These are phyloP conservation scores for Tylopilus balloui DNA, from an alignment of 768 basidiomycete species.

Conservation along the genomic window DNA sequence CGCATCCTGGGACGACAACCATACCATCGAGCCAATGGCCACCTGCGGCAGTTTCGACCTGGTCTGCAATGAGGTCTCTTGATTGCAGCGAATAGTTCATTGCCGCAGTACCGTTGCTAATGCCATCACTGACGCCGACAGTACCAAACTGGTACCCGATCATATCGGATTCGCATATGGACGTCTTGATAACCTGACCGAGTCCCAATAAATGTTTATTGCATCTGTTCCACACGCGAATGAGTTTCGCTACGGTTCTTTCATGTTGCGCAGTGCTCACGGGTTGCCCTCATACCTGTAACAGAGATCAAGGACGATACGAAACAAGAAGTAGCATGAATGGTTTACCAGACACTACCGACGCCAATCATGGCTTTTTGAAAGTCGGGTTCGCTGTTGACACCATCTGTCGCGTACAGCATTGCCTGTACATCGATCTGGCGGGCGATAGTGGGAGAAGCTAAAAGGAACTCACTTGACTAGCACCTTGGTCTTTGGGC, in stretches of 20 bases:
- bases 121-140: slow-evolving; percentile 96
- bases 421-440: slow-evolving; percentile 62
- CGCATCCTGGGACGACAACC: slow-evolving; percentile 95
- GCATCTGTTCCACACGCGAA: slow-evolving; percentile 53
- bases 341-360: slow-evolving; percentile 86
- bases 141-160: slow-evolving; percentile 98
- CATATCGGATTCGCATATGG: slow-evolving; percentile 61
- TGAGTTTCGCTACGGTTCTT: background rate
- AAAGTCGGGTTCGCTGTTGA: slow-evolving; percentile 77
- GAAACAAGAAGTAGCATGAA: slow-evolving; percentile 1
- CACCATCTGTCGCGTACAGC: slow-evolving; percentile 97
- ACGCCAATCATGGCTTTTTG: slow-evolving; percentile 97
- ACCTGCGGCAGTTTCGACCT: slow-evolving; percentile 92
- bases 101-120: slow-evolving; percentile 94
- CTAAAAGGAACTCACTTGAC: slow-evolving; percentile 53
- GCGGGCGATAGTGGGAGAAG: background rate
- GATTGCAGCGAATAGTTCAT: slow-evolving; percentile 98
- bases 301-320: slow-evolving; percentile 13
- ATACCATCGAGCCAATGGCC: slow-evolving; percentile 98
- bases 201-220: slow-evolving; percentile 90
- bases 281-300: slow-evolving; percentile 97
- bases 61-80: slow-evolving; percentile 95
- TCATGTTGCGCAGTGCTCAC: slow-evolving; percentile 46
- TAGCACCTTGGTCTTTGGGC: slow-evolving; percentile 92
- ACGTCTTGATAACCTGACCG: slow-evolving; percentile 83